Conservation (phyloP, 495 filamentous ascomycete species). For the Aspergillus biplanus region DNA sequence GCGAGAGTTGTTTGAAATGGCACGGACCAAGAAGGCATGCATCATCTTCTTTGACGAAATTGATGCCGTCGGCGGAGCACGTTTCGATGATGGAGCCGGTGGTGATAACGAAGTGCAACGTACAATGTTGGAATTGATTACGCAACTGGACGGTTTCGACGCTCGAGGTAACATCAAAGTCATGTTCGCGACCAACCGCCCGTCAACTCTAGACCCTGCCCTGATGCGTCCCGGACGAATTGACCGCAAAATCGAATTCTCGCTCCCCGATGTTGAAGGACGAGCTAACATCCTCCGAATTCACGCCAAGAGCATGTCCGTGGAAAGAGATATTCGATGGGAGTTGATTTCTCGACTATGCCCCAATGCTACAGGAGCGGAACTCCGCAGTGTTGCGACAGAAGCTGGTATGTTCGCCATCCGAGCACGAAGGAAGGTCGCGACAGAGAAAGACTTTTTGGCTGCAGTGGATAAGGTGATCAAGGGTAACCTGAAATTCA, state of each 20-base stretch:
- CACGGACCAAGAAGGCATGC: constrained; percentile 98
- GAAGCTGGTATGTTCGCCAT: constrained; percentile 99
- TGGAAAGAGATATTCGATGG: constrained; percentile 98
- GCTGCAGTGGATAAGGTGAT: constrained; percentile 99
- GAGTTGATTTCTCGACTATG: constrained; percentile 95
- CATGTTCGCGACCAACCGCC: constrained; percentile 99
- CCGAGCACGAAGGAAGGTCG: constrained; percentile 93
- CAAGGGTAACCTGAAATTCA: constrained; percentile 99
- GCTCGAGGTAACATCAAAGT: constrained; percentile 98
- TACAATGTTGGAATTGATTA: constrained; percentile 98
- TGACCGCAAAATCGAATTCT: constrained; percentile 98
- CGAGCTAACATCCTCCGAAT: constrained; percentile 97
- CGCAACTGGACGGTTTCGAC: constrained; percentile 97
- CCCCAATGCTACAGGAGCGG: constrained; percentile 95
- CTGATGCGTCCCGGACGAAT: constrained; percentile 98
- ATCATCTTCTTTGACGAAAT: constrained; percentile 99
- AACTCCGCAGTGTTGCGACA: constrained; percentile 94
- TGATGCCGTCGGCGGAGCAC: constrained; percentile 95
- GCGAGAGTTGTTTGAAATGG: constrained; percentile 98
- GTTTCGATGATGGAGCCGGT: constrained; percentile 96
- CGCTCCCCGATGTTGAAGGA: constrained; percentile 93
- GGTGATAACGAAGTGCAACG: constrained; percentile 99
- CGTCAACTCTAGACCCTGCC: constrained; percentile 92
- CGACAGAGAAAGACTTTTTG: constrained; percentile 98
- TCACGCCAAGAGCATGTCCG: constrained; percentile 99